Evolutionary conservation across 2,329 filamentous ascomycete genomes (phyloP), one percentile per base, ranked within the genome.

Genomic region (Hypoxylon sp.): DNA sequence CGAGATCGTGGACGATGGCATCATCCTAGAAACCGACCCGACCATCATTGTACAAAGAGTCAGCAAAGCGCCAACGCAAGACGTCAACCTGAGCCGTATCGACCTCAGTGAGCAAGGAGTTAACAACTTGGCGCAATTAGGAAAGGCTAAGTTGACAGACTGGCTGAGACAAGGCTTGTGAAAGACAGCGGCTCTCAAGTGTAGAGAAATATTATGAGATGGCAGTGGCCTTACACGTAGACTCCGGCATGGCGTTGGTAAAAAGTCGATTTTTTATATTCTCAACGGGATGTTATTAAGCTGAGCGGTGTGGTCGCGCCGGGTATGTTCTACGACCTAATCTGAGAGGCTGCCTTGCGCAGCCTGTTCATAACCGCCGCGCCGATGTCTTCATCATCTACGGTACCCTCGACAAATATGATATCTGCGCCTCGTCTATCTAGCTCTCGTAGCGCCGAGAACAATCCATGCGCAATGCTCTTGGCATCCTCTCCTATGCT

Each of bases 1-100:
- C 81, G 96, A 99, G 82, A 95, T 97, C 70, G 89, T 97, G 59
- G 94, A 97, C 81, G 94, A 97, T 78, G 96, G 96, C 67, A 97
- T 98, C 79, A 95, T 99, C 75, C 89, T 99, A 69, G 96, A 99
- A 84, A 98, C 95, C 0, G 96, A 99, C 80, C 94, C 96, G 0
- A 95, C 96, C 71, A 92, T 97, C 76, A 93, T 99, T 73, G 92
- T 95, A 53, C 94, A 94, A 79, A 87, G 96, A 74, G 96, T 98
- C 76, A 97, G 93, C 86, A 91, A 92, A 81, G 94, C 96, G 44
- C 96, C 96, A 9, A 90, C 91, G 46, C 92, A 97, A 77, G 96
- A 99, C 83, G 91, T 94, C 75, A 94, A 94, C 78, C 89, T 98
- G 81, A 94, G 96, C 85, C 93, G 92, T 78, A 95, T 98, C 81